phyloP scores from a whole-genome alignment of 2,329 filamentous ascomycete genomes.

The Delphinella strobiligena region DNA sequence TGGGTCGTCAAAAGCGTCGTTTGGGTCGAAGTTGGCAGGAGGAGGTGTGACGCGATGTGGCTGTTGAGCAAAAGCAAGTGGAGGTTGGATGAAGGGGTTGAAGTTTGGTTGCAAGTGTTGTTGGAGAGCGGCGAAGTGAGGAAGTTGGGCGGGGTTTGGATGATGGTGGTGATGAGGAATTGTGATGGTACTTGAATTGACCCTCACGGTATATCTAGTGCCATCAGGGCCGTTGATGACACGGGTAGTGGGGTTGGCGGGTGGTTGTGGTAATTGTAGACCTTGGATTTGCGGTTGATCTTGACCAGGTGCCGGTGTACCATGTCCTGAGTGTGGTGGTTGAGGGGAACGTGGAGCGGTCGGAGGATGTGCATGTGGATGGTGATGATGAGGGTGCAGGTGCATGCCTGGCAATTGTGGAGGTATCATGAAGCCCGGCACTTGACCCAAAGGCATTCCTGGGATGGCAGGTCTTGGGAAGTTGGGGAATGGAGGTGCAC shows the following conservation, averaged over 20 bases:
- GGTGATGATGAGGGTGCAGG: background rate
- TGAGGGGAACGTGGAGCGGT: background rate
- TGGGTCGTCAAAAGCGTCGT: background rate
- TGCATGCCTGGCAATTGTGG: too few species aligned
- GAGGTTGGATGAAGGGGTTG: background rate
- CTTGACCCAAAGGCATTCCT: too few species aligned
- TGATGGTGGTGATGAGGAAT: background rate
- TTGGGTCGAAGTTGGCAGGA: background rate
- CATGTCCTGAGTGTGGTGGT: slow-evolving; percentile 2
- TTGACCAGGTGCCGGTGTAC: too few species aligned
- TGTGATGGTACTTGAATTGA: background rate
- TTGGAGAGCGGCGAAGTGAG: too few species aligned
- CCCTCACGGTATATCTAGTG: background rate
- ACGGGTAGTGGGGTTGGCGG: background rate
- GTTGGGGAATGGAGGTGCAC: background rate
- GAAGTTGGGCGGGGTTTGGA: too few species aligned
- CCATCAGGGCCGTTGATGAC: background rate
- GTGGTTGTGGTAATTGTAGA: background rate
- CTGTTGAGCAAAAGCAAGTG: background rate
- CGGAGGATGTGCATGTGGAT: background rate
- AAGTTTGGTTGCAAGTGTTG: background rate
- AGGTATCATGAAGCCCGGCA: too few species aligned
- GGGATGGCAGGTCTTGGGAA: too few species aligned
- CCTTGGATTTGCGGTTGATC: background rate
- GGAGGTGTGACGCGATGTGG: too few species aligned